Conservation (phyloP, 2,329 filamentous ascomycete species). For the Aciculosporium take region DNA sequence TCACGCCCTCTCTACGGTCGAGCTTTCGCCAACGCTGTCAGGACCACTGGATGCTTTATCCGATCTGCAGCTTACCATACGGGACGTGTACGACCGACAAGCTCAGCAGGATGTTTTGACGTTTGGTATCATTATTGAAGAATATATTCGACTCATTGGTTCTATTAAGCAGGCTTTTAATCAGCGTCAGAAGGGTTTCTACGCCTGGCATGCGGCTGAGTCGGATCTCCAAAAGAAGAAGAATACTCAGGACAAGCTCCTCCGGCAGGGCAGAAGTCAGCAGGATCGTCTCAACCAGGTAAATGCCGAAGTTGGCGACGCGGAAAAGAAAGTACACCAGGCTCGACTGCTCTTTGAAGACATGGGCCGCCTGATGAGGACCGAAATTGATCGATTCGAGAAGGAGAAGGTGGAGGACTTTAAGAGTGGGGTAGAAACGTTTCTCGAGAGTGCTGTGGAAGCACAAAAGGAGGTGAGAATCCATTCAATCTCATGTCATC, state of each 20-base stretch:
- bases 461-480: conserved; percentile 88
- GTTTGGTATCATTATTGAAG: conserved; percentile 91
- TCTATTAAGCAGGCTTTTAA: conserved; percentile 87
- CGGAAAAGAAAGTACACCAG: conserved; percentile 84
- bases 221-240: conserved; percentile 84
- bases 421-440: conserved; percentile 95
- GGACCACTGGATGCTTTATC: conserved; percentile 82
- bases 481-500: too few relatives aligned
- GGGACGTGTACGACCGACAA: conserved; percentile 90
- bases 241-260: conserved; percentile 79
- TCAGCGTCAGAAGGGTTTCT: conserved; percentile 89
- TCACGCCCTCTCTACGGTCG: conserved; percentile 83
- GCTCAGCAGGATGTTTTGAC: conserved; percentile 94
- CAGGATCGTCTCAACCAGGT: conserved; percentile 90
- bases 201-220: conserved; percentile 86
- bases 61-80: conserved; percentile 83
- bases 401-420: conserved; percentile 98
- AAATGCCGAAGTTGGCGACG: conserved; percentile 84
- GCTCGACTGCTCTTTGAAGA: conserved; percentile 85
- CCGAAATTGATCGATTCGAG: conserved; percentile 87
- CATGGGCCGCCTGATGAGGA: conserved; percentile 87
- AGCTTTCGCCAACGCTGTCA: conserved; percentile 77
- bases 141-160: conserved; percentile 92
- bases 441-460: conserved; percentile 90
- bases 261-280: conserved; percentile 87